Percentiles rank a stretch among this genome's conserved stretches.
Evolutionary conservation across 163 green algal genomes (phyloP).

Genomic region (Scenedesmus sp.): DNA sequence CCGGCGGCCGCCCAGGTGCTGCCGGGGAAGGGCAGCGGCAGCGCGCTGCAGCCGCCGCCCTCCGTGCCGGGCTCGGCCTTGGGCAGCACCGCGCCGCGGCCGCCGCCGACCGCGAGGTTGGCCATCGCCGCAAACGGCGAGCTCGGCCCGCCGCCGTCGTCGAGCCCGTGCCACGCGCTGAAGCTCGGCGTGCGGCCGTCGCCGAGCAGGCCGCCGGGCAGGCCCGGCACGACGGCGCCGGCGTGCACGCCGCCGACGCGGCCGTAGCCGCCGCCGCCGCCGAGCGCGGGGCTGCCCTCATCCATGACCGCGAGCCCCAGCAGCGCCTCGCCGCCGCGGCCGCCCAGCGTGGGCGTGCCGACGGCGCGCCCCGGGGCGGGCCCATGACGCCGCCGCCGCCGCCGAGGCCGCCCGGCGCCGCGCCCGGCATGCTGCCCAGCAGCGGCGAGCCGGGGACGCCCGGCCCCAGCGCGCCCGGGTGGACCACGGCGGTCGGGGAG

Average conservation of each 20-base stretch:
- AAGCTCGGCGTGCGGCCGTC: background rate
- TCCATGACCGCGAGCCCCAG: too few relatives aligned
- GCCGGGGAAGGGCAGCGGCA: background rate
- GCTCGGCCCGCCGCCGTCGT: background rate
- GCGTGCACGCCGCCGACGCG: background rate
- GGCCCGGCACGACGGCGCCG: background rate
- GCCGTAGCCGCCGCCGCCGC: too few relatives aligned
- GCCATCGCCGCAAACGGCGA: conserved; percentile 5
- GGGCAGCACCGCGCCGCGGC: background rate
- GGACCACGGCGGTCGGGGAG: conserved; percentile 13
- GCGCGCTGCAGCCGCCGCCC: background rate
- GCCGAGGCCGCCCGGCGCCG: background rate
- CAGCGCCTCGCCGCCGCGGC: background rate
- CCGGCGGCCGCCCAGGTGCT: background rate
- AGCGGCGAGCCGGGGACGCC: background rate
- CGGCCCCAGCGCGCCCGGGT: conserved; percentile 33
- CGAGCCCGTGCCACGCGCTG: background rate
- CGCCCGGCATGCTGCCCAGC: background rate
- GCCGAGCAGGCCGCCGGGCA: background rate
- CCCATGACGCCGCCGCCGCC: background rate
- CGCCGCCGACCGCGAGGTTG: background rate
- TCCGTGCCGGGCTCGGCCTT: background rate
- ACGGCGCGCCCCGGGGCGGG: background rate
- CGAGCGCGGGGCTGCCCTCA: background rate
- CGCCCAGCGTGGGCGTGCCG: background rate